A percentile compares a stretch with the other conserved stretches of the same genome.
Conservation (phyloP, 345 rosid species). For the Acer negundo region DNA sequence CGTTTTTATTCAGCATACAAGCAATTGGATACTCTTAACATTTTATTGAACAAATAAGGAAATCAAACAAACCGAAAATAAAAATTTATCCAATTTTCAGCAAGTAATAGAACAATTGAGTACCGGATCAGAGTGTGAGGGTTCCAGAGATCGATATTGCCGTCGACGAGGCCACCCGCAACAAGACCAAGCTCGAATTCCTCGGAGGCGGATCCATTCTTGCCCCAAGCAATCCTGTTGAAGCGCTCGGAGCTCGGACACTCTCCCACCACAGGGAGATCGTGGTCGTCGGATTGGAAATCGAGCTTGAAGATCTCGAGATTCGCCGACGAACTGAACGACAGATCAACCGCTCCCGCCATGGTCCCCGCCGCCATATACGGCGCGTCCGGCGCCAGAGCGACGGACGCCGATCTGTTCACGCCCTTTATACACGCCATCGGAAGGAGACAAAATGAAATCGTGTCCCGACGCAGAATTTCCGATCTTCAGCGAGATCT, state of each 20-base stretch:
- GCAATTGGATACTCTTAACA: background rate
- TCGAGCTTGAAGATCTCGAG: slow-evolving; percentile 98
- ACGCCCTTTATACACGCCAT: slow-evolving; percentile 97
- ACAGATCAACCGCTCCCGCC: slow-evolving; percentile 99
- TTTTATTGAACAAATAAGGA: background rate
- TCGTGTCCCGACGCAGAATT: background rate
- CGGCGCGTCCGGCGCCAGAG: slow-evolving; percentile 90
- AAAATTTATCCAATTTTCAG: background rate
- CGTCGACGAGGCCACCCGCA: slow-evolving; percentile 97
- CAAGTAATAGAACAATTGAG: slow-evolving; percentile 2
- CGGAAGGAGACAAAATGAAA: background rate
- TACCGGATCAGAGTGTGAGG: slow-evolving; percentile 80
- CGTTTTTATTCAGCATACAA: background rate
- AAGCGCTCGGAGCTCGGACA: slow-evolving; percentile 90
- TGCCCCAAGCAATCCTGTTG: slow-evolving; percentile 93
- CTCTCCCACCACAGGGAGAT: slow-evolving; percentile 75
- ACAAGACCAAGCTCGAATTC: slow-evolving; percentile 76
- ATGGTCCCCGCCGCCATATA: slow-evolving; percentile 99
- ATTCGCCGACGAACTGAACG: slow-evolving; percentile 88
- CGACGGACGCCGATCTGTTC: slow-evolving; percentile 92
- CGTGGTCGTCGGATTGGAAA: slow-evolving; percentile 89
- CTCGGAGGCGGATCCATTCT: slow-evolving; percentile 83
- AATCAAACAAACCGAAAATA: slow-evolving; percentile 1
- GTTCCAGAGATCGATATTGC: slow-evolving; percentile 88
- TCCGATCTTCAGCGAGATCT: slow-evolving; percentile 20